Conservation (phyloP, 345 rosid species). For the Crucihimalaya himalaica region DNA sequence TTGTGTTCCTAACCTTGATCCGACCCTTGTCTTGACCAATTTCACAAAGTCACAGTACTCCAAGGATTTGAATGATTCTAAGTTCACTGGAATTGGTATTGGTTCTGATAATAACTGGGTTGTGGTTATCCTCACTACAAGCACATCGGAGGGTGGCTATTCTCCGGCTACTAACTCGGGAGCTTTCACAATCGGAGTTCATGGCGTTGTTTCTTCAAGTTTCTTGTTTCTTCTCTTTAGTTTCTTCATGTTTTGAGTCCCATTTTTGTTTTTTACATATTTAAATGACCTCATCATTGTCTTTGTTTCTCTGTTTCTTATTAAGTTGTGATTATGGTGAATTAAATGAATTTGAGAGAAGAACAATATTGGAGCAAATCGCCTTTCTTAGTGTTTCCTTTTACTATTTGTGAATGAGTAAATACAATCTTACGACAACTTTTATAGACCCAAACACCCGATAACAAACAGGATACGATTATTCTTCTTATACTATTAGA, state of each 20-base stretch:
- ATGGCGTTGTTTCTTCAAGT: conserved; percentile 6
- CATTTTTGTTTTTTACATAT: neutral
- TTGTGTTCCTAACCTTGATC: conserved; percentile 73
- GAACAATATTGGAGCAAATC: neutral
- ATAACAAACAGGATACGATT: neutral
- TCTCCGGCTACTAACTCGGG: conserved; percentile 27
- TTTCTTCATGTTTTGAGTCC: conserved; percentile 27
- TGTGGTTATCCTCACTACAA: conserved; percentile 73
- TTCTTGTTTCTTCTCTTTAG: neutral
- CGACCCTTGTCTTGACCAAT: conserved; percentile 61
- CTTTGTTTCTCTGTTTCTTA: neutral
- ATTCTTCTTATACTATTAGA: no score
- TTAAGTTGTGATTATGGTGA: neutral
- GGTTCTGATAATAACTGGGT: conserved; percentile 78
- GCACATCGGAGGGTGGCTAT: conserved; percentile 61
- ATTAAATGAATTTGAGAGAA: neutral
- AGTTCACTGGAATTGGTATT: conserved; percentile 68
- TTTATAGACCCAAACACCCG: no score
- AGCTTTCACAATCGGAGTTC: neutral
- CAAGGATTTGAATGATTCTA: conserved; percentile 53
- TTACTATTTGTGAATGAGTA: no score
- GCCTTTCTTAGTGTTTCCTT: neutral
- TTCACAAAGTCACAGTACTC: conserved; percentile 72
- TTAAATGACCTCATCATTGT: neutral
- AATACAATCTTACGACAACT: no score